Conservation (phyloP, 441 rosid genomes). For the Pelargonium australe region DNA sequence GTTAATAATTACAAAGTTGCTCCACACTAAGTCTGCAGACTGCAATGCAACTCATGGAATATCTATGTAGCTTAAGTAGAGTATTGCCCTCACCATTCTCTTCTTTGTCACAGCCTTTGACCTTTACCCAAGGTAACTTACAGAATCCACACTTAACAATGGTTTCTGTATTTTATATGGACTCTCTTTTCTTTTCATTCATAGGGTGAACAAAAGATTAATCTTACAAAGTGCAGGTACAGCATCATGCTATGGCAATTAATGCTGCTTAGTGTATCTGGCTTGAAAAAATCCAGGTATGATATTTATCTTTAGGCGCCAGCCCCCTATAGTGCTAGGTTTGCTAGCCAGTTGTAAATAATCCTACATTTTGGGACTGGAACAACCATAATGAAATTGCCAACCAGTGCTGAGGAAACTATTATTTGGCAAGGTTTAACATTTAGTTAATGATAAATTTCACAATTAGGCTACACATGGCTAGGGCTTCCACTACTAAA, state of each 20-base stretch:
- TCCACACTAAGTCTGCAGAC: background rate
- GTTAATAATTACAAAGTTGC: background rate
- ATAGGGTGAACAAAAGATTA: background rate
- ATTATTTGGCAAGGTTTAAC: background rate
- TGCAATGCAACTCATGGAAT: background rate
- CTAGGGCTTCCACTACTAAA: no score
- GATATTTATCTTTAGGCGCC: background rate
- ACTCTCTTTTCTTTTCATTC: background rate
- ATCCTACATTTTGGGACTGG: background rate
- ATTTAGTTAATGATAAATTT: no score
- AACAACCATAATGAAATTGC: background rate
- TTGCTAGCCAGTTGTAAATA: background rate
- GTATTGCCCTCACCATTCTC: background rate
- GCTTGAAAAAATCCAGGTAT: background rate
- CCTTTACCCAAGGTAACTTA: background rate
- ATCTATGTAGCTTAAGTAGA: background rate
- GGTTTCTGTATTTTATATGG: background rate
- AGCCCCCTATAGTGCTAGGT: background rate
- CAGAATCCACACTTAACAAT: background rate
- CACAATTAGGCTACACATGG: no score
- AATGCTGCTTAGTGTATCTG: background rate
- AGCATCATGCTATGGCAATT: background rate
- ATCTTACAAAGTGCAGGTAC: background rate
- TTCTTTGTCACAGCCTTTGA: background rate
- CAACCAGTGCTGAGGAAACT: background rate